Evolutionary conservation across 208 protist genomes (phyloP).

Genomic region (Leishmania major): DNA sequence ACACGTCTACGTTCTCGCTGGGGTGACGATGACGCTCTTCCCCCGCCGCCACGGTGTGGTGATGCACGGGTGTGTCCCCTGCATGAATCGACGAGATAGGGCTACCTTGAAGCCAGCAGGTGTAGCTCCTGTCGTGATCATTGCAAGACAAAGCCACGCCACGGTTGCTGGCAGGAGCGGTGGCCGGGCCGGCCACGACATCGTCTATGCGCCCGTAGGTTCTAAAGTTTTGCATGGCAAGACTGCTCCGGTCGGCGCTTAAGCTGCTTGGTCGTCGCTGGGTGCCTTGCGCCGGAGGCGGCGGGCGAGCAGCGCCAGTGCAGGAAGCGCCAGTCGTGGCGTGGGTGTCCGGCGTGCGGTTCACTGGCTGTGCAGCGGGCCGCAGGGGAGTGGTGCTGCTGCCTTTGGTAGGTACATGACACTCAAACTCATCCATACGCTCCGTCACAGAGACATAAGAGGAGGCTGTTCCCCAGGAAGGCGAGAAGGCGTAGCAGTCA

Average conservation of each 20-base stretch:
- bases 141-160: constrained; percentile 6
- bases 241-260: neutral
- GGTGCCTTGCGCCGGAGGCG: neutral
- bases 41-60: neutral
- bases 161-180: neutral
- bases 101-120: neutral
- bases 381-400: neutral
- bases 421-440: constrained; percentile 23
- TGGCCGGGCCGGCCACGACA: neutral
- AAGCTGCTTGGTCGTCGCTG: neutral
- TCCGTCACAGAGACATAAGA: constrained; percentile 27
- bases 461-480: constrained; percentile 19
- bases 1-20: neutral
- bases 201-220: neutral
- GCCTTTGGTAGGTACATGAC: constrained; percentile 17
- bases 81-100: neutral
- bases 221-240: neutral
- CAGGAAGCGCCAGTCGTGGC: neutral
- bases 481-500: constrained; percentile 35
- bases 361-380: neutral
- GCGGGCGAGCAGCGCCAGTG: neutral
- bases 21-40: neutral
- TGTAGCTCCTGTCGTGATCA: constrained; percentile 35
- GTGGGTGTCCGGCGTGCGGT: neutral
- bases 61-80: neutral